Base-by-base conservation (phyloP, 2,329 filamentous ascomycete genomes). In the Penicillium sp. region DNA sequence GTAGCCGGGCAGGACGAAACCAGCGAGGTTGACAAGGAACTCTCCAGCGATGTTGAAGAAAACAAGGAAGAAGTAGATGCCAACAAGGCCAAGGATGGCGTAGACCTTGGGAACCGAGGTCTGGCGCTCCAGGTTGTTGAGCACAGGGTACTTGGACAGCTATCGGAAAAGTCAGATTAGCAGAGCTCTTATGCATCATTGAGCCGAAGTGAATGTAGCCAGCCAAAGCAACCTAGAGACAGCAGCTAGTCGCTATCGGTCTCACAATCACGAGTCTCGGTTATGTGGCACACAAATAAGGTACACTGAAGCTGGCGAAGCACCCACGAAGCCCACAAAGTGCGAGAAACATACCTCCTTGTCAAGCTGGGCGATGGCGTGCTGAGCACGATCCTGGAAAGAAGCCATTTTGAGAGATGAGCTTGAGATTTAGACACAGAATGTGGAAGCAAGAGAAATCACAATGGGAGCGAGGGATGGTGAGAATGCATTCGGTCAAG, bases 21-120 rank as follows among this genome's bases (percentile, higher is more conserved):
- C 79, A 45, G 77, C 77, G 55, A 79, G 72, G 67, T 82, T 82
- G 60, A 81, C 77, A 42, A 82, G 72, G 65, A 82, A 81, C 57
- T 77, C 75, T 64, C 79, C 79, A 45, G 75, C 79, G 50, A 82
- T 81, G 71, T 82, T 82, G 70, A 82, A 82, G 70, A 82, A 82
- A 65, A 82, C 72, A 38, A 82, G 69, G 74, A 82, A 81, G 69
- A 80, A 80, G 72, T 82, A 82, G 45, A 82, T 69, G 41, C 75
- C 77, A 48, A 69, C 75, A 38, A 82, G 68, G 52, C 78, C 79
- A 32, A 82, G 76, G 62, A 82, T 66, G 47, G 73, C 75, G 60
- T 82, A 82, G 65, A 80, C 78, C 69, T 82, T 82, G 52, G 79
- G 79, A 39, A 82, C 75, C 41, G 72, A 79, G 55, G 77, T 81